Conservation (phyloP, 306 rosid genomes). For the Leucaena leucocephala region DNA sequence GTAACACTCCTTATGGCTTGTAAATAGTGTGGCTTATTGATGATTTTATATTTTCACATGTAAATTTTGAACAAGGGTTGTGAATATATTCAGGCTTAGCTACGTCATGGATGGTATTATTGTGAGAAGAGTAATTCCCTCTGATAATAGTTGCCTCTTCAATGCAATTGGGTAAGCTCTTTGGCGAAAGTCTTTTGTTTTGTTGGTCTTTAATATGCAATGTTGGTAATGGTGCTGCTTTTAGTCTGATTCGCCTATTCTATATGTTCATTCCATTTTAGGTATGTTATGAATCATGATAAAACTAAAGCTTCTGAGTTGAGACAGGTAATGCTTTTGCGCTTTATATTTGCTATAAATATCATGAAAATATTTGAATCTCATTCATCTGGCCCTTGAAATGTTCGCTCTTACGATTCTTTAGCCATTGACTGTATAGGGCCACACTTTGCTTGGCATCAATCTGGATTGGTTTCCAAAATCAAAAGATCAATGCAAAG, state of each 20-base stretch:
- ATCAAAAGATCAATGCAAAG: conserved; percentile 7
- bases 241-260: conserved; percentile 3
- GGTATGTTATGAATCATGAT: conserved; percentile 93
- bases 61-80: conserved; percentile 9
- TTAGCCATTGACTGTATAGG: background rate
- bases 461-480: background rate
- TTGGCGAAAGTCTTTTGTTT: background rate
- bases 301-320: conserved; percentile 72
- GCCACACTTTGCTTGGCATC: conserved; percentile 7
- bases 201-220: background rate
- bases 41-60: background rate
- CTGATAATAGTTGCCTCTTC: conserved; percentile 92
- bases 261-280: conserved; percentile 41
- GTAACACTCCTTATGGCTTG: background rate
- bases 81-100: conserved; percentile 36
- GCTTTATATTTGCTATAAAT: conserved; percentile 22
- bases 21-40: background rate
- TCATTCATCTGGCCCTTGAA: background rate
- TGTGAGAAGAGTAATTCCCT: conserved; percentile 70
- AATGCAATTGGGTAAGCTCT: conserved; percentile 89
- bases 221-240: conserved; percentile 5
- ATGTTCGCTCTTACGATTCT: background rate
- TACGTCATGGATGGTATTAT: conserved; percentile 58
- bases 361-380: conserved; percentile 3
- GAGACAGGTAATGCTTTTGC: conserved; percentile 69